A percentile compares a stretch with the other conserved stretches of the same genome.
These are phyloP conservation scores for Didymella glomerata DNA, from an alignment of 2,329 filamentous ascomycete genomes.

Conservation along the genomic window DNA sequence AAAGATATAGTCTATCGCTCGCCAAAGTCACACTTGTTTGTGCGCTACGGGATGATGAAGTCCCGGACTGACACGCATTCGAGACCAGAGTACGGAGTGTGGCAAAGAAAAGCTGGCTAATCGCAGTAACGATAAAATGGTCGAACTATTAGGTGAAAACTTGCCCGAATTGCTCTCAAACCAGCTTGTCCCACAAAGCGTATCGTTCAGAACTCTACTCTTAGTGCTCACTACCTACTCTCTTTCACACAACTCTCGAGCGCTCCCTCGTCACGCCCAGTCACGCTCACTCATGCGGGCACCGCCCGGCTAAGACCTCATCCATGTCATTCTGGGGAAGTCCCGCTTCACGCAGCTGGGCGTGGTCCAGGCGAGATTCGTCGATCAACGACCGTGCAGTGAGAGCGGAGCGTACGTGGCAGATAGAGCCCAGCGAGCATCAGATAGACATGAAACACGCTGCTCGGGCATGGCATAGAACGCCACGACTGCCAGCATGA, in stretches of 20 bases:
- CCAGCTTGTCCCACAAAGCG: too few species aligned
- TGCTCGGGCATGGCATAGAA: constrained; percentile 2
- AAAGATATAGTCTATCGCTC: too few species aligned
- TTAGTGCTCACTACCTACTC: neutral
- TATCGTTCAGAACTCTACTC: too few species aligned
- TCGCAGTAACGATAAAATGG: too few species aligned
- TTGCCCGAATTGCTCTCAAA: too few species aligned
- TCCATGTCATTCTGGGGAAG: constrained; percentile 13
- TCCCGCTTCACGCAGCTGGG: neutral
- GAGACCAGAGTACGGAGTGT: too few species aligned
- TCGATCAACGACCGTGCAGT: constrained; percentile 16
- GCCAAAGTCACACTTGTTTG: too few species aligned
- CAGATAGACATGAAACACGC: constrained; percentile 13
- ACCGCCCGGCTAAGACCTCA: neutral
- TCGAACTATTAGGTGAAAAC: too few species aligned
- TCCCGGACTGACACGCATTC: too few species aligned
- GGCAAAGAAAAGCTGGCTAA: too few species aligned
- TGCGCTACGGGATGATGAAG: too few species aligned
- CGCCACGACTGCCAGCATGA: neutral
- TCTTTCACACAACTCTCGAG: neutral
- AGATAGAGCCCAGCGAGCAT: constrained; percentile 4
- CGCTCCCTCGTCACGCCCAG: too few species aligned
- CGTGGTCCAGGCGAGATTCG: neutral
- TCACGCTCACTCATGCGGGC: neutral
- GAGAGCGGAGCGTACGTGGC: constrained; percentile 6